Base-by-base conservation (phyloP, 306 rosid genomes). In the Cicer cuneatum region DNA sequence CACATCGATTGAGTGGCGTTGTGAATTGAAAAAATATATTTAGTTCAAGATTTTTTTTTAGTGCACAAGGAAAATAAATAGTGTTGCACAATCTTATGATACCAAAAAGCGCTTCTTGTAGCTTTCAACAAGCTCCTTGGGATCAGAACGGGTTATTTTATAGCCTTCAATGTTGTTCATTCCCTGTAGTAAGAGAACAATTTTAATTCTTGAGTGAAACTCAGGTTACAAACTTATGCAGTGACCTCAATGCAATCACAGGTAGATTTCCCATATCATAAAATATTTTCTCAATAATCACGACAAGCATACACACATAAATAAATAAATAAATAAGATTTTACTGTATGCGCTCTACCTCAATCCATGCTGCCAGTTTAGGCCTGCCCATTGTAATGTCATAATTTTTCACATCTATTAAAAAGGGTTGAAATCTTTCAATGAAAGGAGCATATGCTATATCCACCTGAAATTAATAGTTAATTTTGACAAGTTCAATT, bases 361-460 rank as follows among this genome's bases (percentile, higher is more conserved):
- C 84, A 74, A 90, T 62, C 94, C 92, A 92, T 73, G 83, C 85
- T 15, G 86, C 83, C 58, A 90, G 80, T 67, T 78, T 92, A 71
- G 98, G 88, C 60, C 96, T 88, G 72, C 93, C 89, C 5, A 65
- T 76, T 71, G 85, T 75, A 70, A 92, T 85, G 86, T 90, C 90
- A 45, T 87, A 87, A 54, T 80, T 80, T 78, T 83, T 88, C 76
- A 87, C 90, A 45, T 87, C 92, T 78, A 71, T 49, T 37, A 87
- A 68, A 83, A 86, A 80, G 38, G 82, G 85, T 47, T 79, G 92
- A 74, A 83, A 92, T 85, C 96, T 90, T 80, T 89, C 98, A n/a
- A 90, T 68, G 72, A 90, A 90, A 12, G 98, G 95, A 53, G 86
- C 90, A 73, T 92, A 90, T 62, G 96, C 98, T 78, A 92, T 90